A percentile compares a stretch with the other conserved stretches of the same genome.
Evolutionary conservation across 768 basidiomycete species (phyloP).

Genomic region (Lactarius pseudohatsudake): DNA sequence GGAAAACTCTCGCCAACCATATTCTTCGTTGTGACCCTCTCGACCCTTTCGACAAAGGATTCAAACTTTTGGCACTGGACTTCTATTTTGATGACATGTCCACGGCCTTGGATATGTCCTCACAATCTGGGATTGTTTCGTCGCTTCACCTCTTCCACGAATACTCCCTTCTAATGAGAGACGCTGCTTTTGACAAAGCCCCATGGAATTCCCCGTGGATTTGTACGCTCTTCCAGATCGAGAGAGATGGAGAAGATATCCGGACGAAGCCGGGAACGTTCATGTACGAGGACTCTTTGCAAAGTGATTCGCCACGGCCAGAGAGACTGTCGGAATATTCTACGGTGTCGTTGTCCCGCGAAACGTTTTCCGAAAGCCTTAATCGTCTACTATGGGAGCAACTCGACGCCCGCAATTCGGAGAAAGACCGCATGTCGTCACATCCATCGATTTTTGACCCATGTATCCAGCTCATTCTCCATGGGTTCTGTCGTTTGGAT

Average conservation of each 20-base stretch:
- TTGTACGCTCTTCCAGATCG: constrained; percentile 16
- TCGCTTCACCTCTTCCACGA: constrained; percentile 14
- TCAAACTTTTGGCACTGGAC: constrained; percentile 16
- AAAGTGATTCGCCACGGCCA: background rate
- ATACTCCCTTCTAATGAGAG: constrained; percentile 19
- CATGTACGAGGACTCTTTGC: background rate
- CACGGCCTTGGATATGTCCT: constrained; percentile 16
- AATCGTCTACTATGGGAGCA: constrained; percentile 1
- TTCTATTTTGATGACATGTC: constrained; percentile 19
- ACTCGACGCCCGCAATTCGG: background rate
- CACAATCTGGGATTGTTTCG: constrained; percentile 11
- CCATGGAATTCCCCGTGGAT: constrained; percentile 19
- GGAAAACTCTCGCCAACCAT: background rate
- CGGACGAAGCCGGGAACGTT: constrained; percentile 5
- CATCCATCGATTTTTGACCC: constrained; percentile 14
- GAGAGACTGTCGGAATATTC: background rate
- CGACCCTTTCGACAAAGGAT: background rate
- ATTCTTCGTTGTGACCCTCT: too few species aligned
- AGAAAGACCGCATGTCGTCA: background rate
- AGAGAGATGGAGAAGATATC: constrained; percentile 9
- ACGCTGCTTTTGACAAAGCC: constrained; percentile 10
- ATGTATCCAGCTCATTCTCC: constrained; percentile 36
- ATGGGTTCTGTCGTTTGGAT: constrained; percentile 37
- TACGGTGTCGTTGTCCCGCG: constrained; percentile 6
- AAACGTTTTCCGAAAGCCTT: background rate